Percentiles rank a stretch among this genome's conserved stretches.
Evolutionary conservation across 441 rosid genomes (phyloP).

Genomic region (Syzygium malaccense): DNA sequence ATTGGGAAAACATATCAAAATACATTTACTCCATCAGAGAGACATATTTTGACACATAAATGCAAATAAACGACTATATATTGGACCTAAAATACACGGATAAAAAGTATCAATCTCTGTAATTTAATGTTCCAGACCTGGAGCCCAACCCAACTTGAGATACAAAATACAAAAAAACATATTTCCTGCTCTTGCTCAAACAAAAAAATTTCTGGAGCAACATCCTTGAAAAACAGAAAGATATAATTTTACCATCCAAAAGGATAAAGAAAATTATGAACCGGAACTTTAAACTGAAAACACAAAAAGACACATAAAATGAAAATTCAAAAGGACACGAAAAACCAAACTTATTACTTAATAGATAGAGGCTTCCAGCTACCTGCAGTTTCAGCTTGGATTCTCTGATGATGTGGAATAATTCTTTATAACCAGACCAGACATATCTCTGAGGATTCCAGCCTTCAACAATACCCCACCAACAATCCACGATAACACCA

Average conservation of each 20-base stretch:
- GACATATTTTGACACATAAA: not conserved
- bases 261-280: not conserved
- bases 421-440: conserved; percentile 70
- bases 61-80: not conserved
- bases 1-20: conserved; percentile 6
- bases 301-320: not conserved
- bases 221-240: not conserved
- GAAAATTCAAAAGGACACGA: not conserved
- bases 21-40: not conserved
- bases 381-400: conserved; percentile 72
- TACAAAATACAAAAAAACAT: not conserved
- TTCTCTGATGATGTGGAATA: conserved; percentile 51
- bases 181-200: not conserved
- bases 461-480: conserved; percentile 78
- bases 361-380: not conserved
- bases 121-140: not conserved
- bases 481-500: conserved; percentile 66
- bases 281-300: not conserved
- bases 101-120: not conserved
- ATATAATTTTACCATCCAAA: not conserved
- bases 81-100: not conserved
- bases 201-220: not conserved
- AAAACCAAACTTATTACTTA: not conserved
- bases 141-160: not conserved
- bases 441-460: conserved; percentile 71